Conservation (phyloP, 2,329 filamentous ascomycete species). For the Sporothrix luriei region DNA sequence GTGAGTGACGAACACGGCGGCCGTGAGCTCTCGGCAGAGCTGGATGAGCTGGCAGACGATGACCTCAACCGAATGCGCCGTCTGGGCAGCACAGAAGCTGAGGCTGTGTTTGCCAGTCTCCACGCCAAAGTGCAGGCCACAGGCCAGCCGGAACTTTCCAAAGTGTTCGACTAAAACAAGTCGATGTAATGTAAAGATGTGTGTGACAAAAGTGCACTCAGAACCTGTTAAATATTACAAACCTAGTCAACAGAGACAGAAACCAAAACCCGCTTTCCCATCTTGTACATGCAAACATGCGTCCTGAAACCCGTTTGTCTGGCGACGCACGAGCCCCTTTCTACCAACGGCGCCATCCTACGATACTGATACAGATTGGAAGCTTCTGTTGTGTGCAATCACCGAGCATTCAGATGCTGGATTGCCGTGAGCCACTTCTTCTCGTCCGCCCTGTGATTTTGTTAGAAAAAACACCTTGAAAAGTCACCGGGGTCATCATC, state of each 20-base stretch:
- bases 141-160: slow-evolving; percentile 17
- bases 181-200: neutral
- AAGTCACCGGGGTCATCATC: neutral
- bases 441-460: slow-evolving; percentile 61
- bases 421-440: slow-evolving; percentile 85
- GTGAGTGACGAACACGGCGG: slow-evolving; percentile 60
- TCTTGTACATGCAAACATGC: neutral
- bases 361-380: neutral
- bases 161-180: slow-evolving; percentile 23
- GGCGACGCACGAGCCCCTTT: too few relatives aligned
- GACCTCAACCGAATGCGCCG: slow-evolving; percentile 66
- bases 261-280: neutral
- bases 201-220: neutral
- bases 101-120: slow-evolving; percentile 54
- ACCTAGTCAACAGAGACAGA: neutral
- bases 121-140: slow-evolving; percentile 37
- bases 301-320: neutral
- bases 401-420: slow-evolving; percentile 48
- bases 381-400: neutral
- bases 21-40: slow-evolving; percentile 67
- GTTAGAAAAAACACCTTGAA: slow-evolving; percentile 35
- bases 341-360: neutral
- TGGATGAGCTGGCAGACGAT: slow-evolving; percentile 75
- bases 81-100: slow-evolving; percentile 52
- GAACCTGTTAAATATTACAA: neutral